Evolutionary conservation across 208 protist genomes (phyloP).

Genomic region (Leishmania major): DNA sequence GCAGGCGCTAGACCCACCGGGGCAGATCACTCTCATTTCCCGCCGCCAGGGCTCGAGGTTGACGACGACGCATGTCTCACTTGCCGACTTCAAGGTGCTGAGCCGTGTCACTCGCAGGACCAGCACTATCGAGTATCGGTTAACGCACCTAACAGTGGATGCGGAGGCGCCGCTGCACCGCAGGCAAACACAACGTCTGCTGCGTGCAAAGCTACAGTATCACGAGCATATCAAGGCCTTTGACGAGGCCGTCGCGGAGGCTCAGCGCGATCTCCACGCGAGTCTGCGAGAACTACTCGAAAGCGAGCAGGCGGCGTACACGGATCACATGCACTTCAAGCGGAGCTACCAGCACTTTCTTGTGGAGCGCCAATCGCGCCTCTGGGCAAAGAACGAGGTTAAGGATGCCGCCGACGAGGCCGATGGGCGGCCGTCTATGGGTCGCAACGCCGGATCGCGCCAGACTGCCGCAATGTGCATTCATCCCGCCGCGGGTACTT

Average conservation of each 20-base stretch:
- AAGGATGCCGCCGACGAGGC: neutral
- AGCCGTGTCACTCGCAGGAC: neutral
- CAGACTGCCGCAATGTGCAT: neutral
- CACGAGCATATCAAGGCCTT: constrained; percentile 11
- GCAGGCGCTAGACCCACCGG: constrained; percentile 19
- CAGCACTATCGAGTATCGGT: neutral
- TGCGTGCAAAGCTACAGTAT: constrained; percentile 9
- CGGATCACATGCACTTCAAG: constrained; percentile 11
- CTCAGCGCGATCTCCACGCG: constrained; percentile 5
- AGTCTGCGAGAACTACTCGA: constrained; percentile 11
- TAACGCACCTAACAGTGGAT: constrained; percentile 17
- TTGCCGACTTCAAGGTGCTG: constrained; percentile 20
- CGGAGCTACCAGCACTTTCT: constrained; percentile 24
- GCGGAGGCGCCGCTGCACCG: constrained; percentile 10
- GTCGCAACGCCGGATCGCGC: neutral
- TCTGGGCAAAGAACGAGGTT: neutral
- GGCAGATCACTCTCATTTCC: constrained; percentile 11
- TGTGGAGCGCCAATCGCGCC: constrained; percentile 10
- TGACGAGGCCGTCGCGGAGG: constrained; percentile 13
- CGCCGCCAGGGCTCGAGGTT: no score
- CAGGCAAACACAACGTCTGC: constrained; percentile 10
- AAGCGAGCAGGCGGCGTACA: constrained; percentile 25
- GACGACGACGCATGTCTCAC: neutral
- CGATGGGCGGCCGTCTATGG: neutral
- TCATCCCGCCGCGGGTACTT: neutral